Conservation (phyloP, 805 yeast species). For the Myxozyma sirexii region DNA sequence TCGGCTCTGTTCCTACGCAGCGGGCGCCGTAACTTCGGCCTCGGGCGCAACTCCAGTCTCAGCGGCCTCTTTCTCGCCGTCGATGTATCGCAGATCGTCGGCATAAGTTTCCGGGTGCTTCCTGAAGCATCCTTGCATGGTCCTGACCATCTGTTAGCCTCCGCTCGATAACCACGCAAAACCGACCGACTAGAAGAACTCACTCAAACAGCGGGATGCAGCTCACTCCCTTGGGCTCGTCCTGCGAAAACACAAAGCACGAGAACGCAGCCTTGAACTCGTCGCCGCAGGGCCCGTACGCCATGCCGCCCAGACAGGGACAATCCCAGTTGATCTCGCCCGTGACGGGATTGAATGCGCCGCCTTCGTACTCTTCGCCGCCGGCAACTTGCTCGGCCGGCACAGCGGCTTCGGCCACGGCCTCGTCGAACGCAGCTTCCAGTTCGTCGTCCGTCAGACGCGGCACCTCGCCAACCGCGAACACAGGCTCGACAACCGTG, state of each 20-base stretch:
- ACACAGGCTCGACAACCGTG: constrained; percentile 1
- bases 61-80: constrained; percentile 19
- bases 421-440: constrained; percentile 12
- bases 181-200: background rate
- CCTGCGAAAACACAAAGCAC: constrained; percentile 90
- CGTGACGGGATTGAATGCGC: constrained; percentile 93
- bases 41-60: constrained; percentile 1
- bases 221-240: constrained; percentile 95
- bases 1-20: background rate
- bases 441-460: constrained; percentile 8
- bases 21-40: background rate
- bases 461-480: constrained; percentile 6
- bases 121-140: constrained; percentile 94
- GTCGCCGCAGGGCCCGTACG: constrained; percentile 97
- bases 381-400: background rate
- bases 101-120: constrained; percentile 89
- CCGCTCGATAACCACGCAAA: background rate
- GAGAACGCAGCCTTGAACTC: constrained; percentile 93
- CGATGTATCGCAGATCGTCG: constrained; percentile 62
- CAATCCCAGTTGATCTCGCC: constrained; percentile 99
- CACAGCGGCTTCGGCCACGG: background rate
- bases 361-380: constrained; percentile 25
- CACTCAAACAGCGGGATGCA: constrained; percentile 83
- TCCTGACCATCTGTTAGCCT: constrained; percentile 32
- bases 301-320: constrained; percentile 99